Percentiles rank a stretch among this genome's conserved stretches.
Conservation (phyloP, 2,329 filamentous ascomycete genomes). For the Epichloe coenophiala region DNA sequence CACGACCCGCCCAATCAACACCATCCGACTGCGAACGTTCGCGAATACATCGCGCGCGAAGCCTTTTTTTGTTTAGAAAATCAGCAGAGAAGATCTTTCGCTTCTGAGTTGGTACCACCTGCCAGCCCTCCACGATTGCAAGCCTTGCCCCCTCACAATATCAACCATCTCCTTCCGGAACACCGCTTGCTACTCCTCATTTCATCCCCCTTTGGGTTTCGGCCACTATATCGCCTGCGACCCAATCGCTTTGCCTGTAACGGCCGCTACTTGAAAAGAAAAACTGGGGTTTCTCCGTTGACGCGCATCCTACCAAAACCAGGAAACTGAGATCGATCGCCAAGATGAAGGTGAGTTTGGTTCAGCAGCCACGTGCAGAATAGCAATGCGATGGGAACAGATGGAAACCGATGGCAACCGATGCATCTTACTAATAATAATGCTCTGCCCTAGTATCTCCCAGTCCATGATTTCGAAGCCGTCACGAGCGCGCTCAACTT, state of each 20-base stretch:
- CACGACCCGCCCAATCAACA: not conserved
- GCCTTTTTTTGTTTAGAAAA: too few species aligned
- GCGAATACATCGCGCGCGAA: not conserved
- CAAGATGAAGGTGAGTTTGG: constrained; percentile 25
- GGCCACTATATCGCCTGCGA: not conserved
- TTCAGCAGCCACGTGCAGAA: not conserved
- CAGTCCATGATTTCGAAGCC: constrained; percentile 78
- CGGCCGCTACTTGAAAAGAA: too few species aligned
- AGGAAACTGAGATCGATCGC: not conserved
- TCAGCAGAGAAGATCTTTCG: too few species aligned
- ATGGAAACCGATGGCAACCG: not conserved
- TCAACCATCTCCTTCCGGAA: not conserved
- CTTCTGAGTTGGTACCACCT: too few species aligned
- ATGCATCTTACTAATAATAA: not conserved
- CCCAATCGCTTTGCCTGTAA: not conserved
- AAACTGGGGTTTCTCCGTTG: not conserved
- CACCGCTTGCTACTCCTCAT: not conserved
- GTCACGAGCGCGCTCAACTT: constrained; percentile 91
- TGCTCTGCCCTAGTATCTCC: constrained; percentile 56
- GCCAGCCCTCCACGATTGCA: too few species aligned
- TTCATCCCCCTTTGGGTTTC: not conserved
- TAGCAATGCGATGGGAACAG: not conserved
- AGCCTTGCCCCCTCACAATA: too few species aligned
- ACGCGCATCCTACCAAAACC: not conserved
- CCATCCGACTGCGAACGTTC: not conserved